Base-by-base conservation (phyloP, 139 green algal species). In the Micractinium sp. region DNA sequence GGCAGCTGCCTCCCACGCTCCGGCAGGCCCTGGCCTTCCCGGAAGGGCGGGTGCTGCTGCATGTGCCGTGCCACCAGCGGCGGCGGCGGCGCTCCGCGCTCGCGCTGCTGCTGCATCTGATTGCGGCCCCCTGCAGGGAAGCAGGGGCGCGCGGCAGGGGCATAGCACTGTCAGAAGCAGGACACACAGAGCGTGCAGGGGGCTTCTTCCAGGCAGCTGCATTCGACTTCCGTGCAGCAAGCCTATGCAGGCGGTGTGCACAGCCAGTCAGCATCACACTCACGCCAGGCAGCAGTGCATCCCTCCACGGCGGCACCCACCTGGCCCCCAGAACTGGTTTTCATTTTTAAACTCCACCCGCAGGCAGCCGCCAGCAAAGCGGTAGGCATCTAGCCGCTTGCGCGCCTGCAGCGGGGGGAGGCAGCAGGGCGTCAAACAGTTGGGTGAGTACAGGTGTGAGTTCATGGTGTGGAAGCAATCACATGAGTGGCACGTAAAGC, bases 301-400 rank as follows among this genome's bases (percentile, higher is more conserved):
- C 22, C 12, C 67, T 35, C 22, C 67, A 75, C 5, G 1, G 1
- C 22, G 22, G 23, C 25, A 35, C 12, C 27, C 53, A 33, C 78
- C 78, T 83, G 78, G 29, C 38, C 60, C 88, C 88, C 88, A 85
- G 12, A 79, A 81, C 85, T 89, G 84, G 31, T 91, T 88, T 33
- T 91, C 88, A 61, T 89, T 89, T 71, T 91, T 91, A 81, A 85
- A 91, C 53, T 91, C 88, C 69, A 91, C 88, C 16, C 69, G 39
- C 31, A 91, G 31, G 71, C 56, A 75, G 76, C 63, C 82, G 39
- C 38, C 63, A 3, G 27, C 82, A n/a, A 89, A 15, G 12, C 88
- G 75, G 61, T 86, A 31, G 53, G 81, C 88, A n/a, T 91, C 88
- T 67, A 91, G 33, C 47, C 71, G 69, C 41, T 63, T 36, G 61